Percentiles rank a stretch among this genome's conserved stretches.
Conservation (phyloP, 2,329 filamentous ascomycete species). For the Aspergillus udagawae region DNA sequence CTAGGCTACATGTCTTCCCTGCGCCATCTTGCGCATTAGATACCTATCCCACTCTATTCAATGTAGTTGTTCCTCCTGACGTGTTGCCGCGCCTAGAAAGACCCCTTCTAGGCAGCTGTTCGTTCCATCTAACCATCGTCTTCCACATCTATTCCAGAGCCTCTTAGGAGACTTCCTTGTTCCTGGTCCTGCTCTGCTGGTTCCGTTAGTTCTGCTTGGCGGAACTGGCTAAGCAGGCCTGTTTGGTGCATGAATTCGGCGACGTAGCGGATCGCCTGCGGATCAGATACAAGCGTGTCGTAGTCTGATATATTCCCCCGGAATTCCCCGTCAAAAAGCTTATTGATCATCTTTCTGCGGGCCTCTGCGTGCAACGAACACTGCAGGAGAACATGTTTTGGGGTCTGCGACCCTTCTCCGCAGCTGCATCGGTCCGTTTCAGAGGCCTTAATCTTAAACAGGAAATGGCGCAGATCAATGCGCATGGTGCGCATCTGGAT, state of each 20-base stretch:
- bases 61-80: not conserved
- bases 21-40: not conserved
- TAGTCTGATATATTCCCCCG: not conserved
- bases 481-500: no score
- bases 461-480: no score
- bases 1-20: not conserved
- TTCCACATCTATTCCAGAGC: not conserved
- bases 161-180: not conserved
- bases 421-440: no score
- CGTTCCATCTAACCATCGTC: not conserved
- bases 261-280: conserved; percentile 1
- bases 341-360: no score
- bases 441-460: no score
- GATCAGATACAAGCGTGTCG: not conserved
- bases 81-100: not conserved
- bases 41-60: not conserved
- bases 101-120: not conserved
- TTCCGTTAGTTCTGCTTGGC: not conserved
- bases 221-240: conserved; percentile 2
- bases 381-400: no score
- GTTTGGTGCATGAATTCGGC: conserved; percentile 2
- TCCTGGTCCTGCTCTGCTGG: not conserved
- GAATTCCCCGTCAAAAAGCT: no score
- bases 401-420: no score
- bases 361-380: no score